These are phyloP conservation scores for Spathaspora passalidarum DNA, from an alignment of 805 yeast species.

Conservation along the genomic window DNA sequence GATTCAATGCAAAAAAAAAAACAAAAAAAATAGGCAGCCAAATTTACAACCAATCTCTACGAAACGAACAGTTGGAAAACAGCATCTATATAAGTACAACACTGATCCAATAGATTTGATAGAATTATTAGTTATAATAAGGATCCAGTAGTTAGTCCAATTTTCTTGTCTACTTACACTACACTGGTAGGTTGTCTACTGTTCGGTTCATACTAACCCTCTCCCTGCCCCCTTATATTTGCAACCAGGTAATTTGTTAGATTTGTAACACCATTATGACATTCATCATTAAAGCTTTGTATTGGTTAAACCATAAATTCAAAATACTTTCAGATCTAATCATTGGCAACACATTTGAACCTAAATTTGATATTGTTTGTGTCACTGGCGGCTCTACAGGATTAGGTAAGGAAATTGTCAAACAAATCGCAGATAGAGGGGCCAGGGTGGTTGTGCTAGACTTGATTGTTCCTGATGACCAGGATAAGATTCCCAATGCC, in stretches of 20 bases:
- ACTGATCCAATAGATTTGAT: no score
- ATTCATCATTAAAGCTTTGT: slow-evolving; percentile 3
- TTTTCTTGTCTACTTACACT: no score
- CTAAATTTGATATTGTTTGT: slow-evolving; percentile 57
- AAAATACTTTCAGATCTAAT: slow-evolving; percentile 33
- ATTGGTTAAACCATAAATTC: slow-evolving; percentile 17
- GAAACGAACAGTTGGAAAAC: background rate
- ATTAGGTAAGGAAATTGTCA: slow-evolving; percentile 64
- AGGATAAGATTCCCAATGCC: slow-evolving; percentile 37
- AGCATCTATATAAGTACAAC: no score
- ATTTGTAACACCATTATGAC: background rate
- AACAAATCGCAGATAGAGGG: slow-evolving; percentile 37
- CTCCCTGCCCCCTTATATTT: background rate
- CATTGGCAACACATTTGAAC: slow-evolving; percentile 53
- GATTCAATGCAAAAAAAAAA: no score
- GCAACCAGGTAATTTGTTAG: background rate
- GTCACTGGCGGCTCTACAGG: slow-evolving; percentile 88
- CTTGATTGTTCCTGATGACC: slow-evolving; percentile 38
- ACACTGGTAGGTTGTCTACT: no score
- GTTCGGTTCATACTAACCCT: background rate
- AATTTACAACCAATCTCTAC: background rate
- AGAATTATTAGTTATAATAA: no score
- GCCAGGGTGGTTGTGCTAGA: slow-evolving; percentile 69
- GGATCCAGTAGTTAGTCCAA: no score
- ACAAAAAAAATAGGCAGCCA: background rate